Conservation (phyloP, 2,329 filamentous ascomycete genomes). For the Bipolaris gigantea region DNA sequence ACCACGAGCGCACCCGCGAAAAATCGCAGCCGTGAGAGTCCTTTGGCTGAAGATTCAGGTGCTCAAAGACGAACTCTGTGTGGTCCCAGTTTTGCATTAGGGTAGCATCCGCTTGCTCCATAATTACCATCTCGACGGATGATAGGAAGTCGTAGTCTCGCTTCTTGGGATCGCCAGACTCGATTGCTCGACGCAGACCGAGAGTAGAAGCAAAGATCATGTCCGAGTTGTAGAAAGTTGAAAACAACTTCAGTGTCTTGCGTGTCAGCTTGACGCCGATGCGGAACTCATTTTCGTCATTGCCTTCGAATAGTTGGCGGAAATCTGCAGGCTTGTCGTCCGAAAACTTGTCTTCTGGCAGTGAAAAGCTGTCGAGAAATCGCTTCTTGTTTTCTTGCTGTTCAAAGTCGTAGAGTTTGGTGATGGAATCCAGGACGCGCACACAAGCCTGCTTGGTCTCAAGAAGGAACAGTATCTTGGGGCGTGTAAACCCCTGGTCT, state of each 20-base stretch:
- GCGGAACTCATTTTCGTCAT: slow-evolving; percentile 96
- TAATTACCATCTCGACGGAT: slow-evolving; percentile 85
- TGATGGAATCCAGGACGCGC: slow-evolving; percentile 75
- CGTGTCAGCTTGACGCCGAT: slow-evolving; percentile 95
- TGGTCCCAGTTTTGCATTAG: slow-evolving; percentile 99
- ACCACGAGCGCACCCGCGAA: slow-evolving; percentile 85
- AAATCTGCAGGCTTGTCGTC: slow-evolving; percentile 83
- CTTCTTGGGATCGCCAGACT: slow-evolving; percentile 65
- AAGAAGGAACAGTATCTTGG: slow-evolving; percentile 87
- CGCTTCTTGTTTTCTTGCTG: slow-evolving; percentile 95
- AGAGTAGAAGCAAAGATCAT: slow-evolving; percentile 90
- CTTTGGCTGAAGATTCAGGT: slow-evolving; percentile 87
- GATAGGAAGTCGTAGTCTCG: slow-evolving; percentile 90
- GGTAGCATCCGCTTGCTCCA: slow-evolving; percentile 90
- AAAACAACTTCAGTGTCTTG: slow-evolving; percentile 92
- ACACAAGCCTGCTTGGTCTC: slow-evolving; percentile 87
- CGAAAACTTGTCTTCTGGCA: slow-evolving; percentile 68
- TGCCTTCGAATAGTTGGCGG: slow-evolving; percentile 84
- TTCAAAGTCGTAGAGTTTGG: slow-evolving; percentile 74
- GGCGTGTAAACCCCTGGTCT: slow-evolving; percentile 93
- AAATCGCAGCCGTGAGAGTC: slow-evolving; percentile 94
- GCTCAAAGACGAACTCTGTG: slow-evolving; percentile 85
- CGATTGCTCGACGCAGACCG: slow-evolving; percentile 86
- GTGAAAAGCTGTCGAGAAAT: slow-evolving; percentile 80
- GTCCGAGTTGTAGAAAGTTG: slow-evolving; percentile 94